Evolutionary conservation across 2,329 filamentous ascomycete genomes (phyloP).

Genomic region (Teratosphaeria pseudoeucalypti): DNA sequence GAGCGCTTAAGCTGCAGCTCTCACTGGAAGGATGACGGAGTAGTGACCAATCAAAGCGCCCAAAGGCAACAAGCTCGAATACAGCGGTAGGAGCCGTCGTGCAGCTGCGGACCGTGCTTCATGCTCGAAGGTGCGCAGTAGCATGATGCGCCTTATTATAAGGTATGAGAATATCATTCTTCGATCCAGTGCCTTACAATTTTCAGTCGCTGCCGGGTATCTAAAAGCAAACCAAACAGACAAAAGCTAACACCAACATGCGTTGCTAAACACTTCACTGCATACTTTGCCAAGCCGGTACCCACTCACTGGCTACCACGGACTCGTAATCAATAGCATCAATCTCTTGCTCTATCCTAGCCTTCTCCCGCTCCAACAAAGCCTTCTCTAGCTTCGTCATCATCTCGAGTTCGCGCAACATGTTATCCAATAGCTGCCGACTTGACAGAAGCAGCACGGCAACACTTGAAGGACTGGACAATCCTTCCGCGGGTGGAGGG

Average conservation of each 20-base stretch:
- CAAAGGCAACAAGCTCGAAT: background rate
- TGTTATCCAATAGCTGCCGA: constrained; percentile 42
- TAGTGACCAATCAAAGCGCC: background rate
- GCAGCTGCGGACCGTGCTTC: background rate
- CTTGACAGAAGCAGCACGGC: constrained; percentile 40
- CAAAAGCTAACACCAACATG: background rate
- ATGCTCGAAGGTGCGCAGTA: no score
- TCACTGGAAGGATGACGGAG: background rate
- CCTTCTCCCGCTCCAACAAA: constrained; percentile 45
- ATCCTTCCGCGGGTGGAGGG: constrained; percentile 9
- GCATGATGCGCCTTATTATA: no score
- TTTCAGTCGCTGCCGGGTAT: constrained; percentile 1
- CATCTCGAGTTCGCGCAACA: constrained; percentile 51
- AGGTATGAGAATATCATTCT: no score
- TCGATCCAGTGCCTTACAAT: background rate
- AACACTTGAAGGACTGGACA: constrained; percentile 29
- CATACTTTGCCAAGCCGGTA: constrained; percentile 18
- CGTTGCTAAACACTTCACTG: constrained; percentile 2
- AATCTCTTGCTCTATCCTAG: constrained; percentile 42
- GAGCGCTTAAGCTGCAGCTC: background rate
- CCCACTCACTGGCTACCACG: constrained; percentile 10
- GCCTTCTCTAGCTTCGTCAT: constrained; percentile 55
- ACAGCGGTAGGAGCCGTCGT: background rate
- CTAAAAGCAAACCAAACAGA: background rate
- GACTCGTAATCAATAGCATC: background rate